phyloP scores from a whole-genome alignment of 257 asterid genomes.

The Lantana camara region DNA sequence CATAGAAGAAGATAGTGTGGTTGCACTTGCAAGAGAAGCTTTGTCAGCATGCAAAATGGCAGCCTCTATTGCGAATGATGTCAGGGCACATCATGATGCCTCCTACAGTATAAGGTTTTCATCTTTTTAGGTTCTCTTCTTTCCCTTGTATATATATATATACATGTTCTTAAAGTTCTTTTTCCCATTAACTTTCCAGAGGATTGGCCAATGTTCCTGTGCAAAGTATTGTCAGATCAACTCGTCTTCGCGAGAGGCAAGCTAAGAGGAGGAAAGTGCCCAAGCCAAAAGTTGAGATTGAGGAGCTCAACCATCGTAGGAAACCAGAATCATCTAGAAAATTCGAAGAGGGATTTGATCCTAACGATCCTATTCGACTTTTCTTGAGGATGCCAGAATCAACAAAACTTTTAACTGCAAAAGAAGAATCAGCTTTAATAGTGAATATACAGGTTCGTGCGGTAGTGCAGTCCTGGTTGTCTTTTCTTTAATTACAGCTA shows the following conservation, averaged over 20 bases:
- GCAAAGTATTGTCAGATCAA: slow-evolving; percentile 69
- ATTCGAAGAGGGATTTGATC: slow-evolving; percentile 44
- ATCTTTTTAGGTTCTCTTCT: slow-evolving; percentile 14
- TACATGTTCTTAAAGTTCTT: slow-evolving; percentile 5
- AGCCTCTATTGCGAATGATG: slow-evolving; percentile 51
- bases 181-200: slow-evolving; percentile 36
- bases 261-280: slow-evolving; percentile 59
- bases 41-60: slow-evolving; percentile 74
- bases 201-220: slow-evolving; percentile 35
- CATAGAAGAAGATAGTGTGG: slow-evolving; percentile 54
- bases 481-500: too few relatives aligned
- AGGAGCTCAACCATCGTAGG: slow-evolving; percentile 41
- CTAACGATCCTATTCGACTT: slow-evolving; percentile 58
- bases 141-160: not conserved
- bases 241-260: slow-evolving; percentile 72
- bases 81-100: slow-evolving; percentile 36
- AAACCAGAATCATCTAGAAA: slow-evolving; percentile 49
- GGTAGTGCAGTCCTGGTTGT: slow-evolving; percentile 11
- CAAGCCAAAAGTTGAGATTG: slow-evolving; percentile 41
- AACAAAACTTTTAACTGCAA: slow-evolving; percentile 67
- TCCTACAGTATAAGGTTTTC: slow-evolving; percentile 46
- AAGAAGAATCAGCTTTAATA: slow-evolving; percentile 71
- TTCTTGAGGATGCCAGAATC: slow-evolving; percentile 76
- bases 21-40: slow-evolving; percentile 79
- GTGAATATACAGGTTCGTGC: slow-evolving; percentile 71